A percentile compares a stretch with the other conserved stretches of the same genome.
phyloP scores from a whole-genome alignment of 202 grass and related monocot species.

The Hordeum pubiflorum region DNA sequence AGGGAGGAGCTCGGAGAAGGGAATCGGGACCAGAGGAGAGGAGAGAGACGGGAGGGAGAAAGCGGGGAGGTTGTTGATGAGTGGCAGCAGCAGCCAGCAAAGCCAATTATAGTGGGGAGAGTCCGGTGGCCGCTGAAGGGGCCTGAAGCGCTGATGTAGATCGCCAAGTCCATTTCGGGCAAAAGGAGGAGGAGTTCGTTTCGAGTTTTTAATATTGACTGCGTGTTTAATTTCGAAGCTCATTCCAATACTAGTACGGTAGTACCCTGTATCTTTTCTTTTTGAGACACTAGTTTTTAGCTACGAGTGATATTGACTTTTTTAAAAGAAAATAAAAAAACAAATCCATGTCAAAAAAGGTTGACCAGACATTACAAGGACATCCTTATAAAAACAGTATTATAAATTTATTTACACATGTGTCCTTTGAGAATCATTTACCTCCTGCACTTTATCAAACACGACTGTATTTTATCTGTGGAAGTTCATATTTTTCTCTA shows the following conservation, averaged over 20 bases:
- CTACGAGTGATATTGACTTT: too few relatives aligned
- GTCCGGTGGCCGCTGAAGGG: not conserved
- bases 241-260: not conserved
- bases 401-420: not conserved
- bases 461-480: too few relatives aligned
- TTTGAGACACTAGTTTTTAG: too few relatives aligned
- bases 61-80: slow-evolving; percentile 19
- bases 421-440: not conserved
- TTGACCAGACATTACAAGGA: too few relatives aligned
- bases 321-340: too few relatives aligned
- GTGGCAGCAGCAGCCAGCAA: not conserved
- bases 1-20: slow-evolving; percentile 20
- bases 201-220: not conserved
- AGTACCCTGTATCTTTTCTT: too few relatives aligned
- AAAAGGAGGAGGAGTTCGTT: not conserved
- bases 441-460: too few relatives aligned
- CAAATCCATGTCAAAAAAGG: too few relatives aligned
- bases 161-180: not conserved
- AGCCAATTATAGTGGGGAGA: not conserved
- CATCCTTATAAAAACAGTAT: too few relatives aligned
- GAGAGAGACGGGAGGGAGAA: not conserved
- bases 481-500: too few relatives aligned
- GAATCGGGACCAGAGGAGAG: not conserved
- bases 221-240: not conserved
- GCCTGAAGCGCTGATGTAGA: not conserved